These are phyloP conservation scores for Apiotrichum laibachii DNA, from an alignment of 1,284 basidiomycete genomes.

Conservation along the genomic window DNA sequence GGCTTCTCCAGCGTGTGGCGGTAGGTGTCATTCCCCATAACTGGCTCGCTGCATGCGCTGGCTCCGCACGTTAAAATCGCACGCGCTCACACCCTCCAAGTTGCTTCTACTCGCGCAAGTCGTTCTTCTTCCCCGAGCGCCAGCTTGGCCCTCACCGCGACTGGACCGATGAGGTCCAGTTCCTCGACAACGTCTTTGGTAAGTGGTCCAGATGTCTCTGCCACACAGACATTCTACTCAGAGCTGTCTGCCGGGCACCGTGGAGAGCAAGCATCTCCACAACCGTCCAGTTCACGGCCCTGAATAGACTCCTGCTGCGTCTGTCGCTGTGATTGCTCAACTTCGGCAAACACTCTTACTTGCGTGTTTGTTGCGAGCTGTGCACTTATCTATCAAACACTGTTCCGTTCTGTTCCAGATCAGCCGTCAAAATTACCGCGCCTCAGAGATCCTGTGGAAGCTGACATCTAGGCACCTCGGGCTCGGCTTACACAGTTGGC, in stretches of 20 bases:
- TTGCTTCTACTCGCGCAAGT: constrained; percentile 95
- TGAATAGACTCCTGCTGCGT: neutral
- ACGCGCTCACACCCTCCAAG: constrained; percentile 17
- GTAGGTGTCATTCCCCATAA: constrained; percentile 34
- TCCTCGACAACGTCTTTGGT: constrained; percentile 71
- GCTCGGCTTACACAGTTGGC: constrained; percentile 93
- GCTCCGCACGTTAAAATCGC: neutral
- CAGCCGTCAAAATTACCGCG: too few relatives aligned
- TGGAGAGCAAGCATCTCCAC: too few relatives aligned
- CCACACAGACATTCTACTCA: neutral
- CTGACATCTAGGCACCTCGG: constrained; percentile 55
- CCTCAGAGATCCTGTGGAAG: neutral
- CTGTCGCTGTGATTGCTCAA: neutral
- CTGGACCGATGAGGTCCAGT: constrained; percentile 91
- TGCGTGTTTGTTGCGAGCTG: too few relatives aligned
- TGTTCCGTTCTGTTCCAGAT: neutral
- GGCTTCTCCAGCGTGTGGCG: constrained; percentile 72
- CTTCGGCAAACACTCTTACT: neutral
- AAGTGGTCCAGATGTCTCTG: constrained; percentile 25
- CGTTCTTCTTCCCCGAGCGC: constrained; percentile 98
- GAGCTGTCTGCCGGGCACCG: too few relatives aligned
- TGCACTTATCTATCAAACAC: too few relatives aligned
- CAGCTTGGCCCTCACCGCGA: constrained; percentile 91
- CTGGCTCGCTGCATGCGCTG: neutral
- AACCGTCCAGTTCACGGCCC: neutral